Conservation (phyloP, 345 rosid species). For the Gossypioides kirkii region DNA sequence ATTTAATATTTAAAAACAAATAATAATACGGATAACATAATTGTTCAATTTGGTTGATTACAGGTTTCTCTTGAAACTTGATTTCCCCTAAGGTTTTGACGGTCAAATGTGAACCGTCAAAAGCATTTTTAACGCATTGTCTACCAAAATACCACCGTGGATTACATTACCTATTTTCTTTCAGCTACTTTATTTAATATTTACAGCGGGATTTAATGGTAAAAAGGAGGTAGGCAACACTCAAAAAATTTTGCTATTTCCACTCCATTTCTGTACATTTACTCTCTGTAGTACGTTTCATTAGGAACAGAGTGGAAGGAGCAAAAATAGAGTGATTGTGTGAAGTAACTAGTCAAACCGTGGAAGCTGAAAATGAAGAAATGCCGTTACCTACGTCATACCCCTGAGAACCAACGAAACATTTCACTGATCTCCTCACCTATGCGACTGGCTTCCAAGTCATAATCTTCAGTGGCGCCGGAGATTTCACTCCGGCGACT, state of each 20-base stretch:
- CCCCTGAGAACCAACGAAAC: slow-evolving; percentile 6
- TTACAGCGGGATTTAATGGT: slow-evolving; percentile 13
- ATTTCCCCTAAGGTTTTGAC: neutral
- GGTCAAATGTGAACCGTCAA: too few species aligned
- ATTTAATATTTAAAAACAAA: too few species aligned
- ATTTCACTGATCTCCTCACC: slow-evolving; percentile 84
- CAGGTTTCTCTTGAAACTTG: neutral
- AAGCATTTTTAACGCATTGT: neutral
- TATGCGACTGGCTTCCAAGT: slow-evolving; percentile 48
- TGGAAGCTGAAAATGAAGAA: neutral
- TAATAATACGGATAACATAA: too few species aligned
- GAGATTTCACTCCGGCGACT: slow-evolving; percentile 62
- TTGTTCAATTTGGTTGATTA: neutral
- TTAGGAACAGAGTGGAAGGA: slow-evolving; percentile 14
- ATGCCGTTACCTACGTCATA: neutral
- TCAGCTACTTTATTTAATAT: neutral
- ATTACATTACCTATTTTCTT: neutral
- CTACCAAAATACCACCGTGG: neutral
- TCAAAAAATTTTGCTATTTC: slow-evolving; percentile 17
- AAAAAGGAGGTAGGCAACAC: neutral
- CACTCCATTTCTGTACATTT: neutral
- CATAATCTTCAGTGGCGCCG: slow-evolving; percentile 45
- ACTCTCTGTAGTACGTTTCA: neutral
- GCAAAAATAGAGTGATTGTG: neutral
- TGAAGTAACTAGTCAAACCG: neutral